phyloP scores from a whole-genome alignment of 495 filamentous ascomycete species.

The Trichoderma virens region DNA sequence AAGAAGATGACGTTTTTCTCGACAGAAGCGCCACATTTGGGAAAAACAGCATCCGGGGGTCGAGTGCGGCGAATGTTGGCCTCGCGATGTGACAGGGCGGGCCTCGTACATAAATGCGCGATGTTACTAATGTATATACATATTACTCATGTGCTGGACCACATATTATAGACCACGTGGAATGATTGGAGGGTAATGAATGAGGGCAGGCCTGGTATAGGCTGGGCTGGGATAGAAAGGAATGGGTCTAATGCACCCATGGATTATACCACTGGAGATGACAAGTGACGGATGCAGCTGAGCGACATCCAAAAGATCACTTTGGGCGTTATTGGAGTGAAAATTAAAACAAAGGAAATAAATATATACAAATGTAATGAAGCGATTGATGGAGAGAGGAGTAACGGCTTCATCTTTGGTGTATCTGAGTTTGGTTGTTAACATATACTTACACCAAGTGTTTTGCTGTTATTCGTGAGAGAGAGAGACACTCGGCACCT shows the following conservation, averaged over 20 bases:
- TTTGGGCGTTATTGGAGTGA: not conserved
- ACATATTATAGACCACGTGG: not conserved
- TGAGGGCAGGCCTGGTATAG: not conserved
- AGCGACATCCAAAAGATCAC: not conserved
- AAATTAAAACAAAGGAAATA: not conserved
- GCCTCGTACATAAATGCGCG: not conserved
- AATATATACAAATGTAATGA: not conserved
- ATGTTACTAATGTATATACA: constrained; percentile 2
- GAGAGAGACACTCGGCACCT: too few species aligned
- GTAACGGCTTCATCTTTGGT: too few species aligned
- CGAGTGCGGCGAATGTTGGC: not conserved
- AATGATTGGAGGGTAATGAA: not conserved
- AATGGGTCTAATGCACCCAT: not conserved
- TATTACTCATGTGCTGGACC: not conserved
- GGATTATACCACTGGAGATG: not conserved
- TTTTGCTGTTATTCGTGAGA: too few species aligned
- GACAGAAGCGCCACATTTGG: constrained; percentile 23
- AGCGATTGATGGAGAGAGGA: too few species aligned
- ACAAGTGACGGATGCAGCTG: not conserved
- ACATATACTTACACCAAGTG: too few species aligned
- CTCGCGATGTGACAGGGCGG: constrained; percentile 1
- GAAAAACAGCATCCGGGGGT: constrained; percentile 4
- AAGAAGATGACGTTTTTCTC: constrained; percentile 24
- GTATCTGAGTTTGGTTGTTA: too few species aligned
- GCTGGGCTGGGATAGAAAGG: not conserved